Percentiles rank a stretch among this genome's conserved stretches.
These are phyloP conservation scores for Vigna nakashimae DNA, from an alignment of 306 rosid genomes.

Conservation along the genomic window DNA sequence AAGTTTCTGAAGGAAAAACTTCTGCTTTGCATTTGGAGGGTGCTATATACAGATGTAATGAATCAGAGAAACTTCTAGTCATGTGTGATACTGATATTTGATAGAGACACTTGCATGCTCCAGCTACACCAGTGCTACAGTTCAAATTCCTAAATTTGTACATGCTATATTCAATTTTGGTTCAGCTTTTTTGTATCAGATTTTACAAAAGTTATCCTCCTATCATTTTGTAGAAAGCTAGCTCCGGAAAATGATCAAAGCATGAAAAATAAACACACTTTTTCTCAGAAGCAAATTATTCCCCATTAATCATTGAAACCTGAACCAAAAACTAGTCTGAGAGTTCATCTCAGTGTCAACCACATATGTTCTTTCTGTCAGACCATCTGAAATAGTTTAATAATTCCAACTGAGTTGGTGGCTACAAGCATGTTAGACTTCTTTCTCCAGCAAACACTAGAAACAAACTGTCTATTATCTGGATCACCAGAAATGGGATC, in stretches of 20 bases:
- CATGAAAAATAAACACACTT: conserved; percentile 11
- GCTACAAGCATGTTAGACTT: conserved; percentile 69
- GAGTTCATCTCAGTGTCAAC: conserved; percentile 32
- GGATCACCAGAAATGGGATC: conserved; percentile 64
- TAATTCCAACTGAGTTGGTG: conserved; percentile 69
- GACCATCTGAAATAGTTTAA: conserved; percentile 71
- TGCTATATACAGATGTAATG: conserved; percentile 28
- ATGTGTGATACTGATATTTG: neutral
- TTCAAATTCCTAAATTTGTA: conserved; percentile 36
- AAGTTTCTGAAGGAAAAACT: neutral
- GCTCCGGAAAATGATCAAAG: conserved; percentile 24
- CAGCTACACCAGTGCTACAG: conserved; percentile 28
- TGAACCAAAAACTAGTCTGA: conserved; percentile 14
- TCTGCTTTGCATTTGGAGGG: neutral
- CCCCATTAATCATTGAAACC: conserved; percentile 7
- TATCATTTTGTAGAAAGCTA: conserved; percentile 4
- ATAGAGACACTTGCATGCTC: conserved; percentile 34
- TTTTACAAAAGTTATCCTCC: neutral
- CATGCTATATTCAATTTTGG: conserved; percentile 37
- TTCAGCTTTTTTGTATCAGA: conserved; percentile 35
- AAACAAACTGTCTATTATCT: conserved; percentile 63
- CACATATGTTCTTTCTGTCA: conserved; percentile 30
- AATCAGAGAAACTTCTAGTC: conserved; percentile 27
- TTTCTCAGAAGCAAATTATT: neutral
- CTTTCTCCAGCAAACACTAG: conserved; percentile 79